Percentiles rank a stretch among this genome's conserved stretches.
These are phyloP conservation scores for Candida chauliodis DNA, from an alignment of 805 yeast species.

Conservation along the genomic window DNA sequence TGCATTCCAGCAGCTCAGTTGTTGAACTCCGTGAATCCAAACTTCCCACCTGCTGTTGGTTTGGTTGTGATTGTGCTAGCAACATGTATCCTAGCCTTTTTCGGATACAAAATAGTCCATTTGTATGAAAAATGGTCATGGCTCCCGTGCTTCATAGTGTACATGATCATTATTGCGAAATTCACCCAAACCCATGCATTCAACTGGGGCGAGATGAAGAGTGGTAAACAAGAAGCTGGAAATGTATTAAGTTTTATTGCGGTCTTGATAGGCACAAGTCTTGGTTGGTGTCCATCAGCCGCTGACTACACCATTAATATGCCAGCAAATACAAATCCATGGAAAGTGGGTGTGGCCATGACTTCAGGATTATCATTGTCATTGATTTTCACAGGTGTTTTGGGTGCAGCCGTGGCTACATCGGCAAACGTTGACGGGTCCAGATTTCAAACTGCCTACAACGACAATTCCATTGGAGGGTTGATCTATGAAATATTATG, in stretches of 20 bases:
- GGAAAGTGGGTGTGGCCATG: constrained; percentile 26
- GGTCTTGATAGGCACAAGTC: constrained; percentile 28
- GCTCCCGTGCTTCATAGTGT: constrained; percentile 28
- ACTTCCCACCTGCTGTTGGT: constrained; percentile 4
- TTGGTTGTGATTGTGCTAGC: constrained; percentile 27
- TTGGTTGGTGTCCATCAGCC: constrained; percentile 32
- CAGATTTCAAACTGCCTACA: constrained; percentile 14
- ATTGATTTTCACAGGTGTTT: constrained; percentile 23
- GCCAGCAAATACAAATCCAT: constrained; percentile 23
- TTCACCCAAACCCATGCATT: constrained; percentile 22
- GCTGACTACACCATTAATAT: constrained; percentile 34
- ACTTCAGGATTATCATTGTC: constrained; percentile 26
- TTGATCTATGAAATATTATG: constrained; percentile 27
- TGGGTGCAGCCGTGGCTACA: constrained; percentile 32
- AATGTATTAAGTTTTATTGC: constrained; percentile 26
- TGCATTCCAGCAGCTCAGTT: constrained; percentile 28
- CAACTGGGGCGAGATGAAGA: constrained; percentile 25
- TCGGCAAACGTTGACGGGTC: constrained; percentile 11
- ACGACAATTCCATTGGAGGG: constrained; percentile 26
- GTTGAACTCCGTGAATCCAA: constrained; percentile 22
- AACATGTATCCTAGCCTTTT: constrained; percentile 26
- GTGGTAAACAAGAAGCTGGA: constrained; percentile 22
- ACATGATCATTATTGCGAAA: constrained; percentile 27
- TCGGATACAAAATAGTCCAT: constrained; percentile 31
- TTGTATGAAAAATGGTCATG: constrained; percentile 29